Evolutionary conservation across 768 basidiomycete species (phyloP), one percentile per base, ranked within the genome.

Genomic region (Zangia roseola): DNA sequence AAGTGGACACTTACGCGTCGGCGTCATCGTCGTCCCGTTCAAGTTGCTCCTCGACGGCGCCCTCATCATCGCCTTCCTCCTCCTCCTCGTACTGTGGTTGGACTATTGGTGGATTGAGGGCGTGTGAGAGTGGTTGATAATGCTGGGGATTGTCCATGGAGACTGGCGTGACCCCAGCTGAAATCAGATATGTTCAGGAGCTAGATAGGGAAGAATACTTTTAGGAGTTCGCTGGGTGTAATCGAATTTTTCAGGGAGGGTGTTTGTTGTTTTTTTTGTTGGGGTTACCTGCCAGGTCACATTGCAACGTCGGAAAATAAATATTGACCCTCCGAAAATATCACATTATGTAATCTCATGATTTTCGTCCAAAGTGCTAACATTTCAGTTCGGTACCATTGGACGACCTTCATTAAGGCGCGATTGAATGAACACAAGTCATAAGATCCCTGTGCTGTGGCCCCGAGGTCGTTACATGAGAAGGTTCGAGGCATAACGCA

Each of bases 101-200:
- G 23, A 62, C 53, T 49, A 69, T 60, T 24, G 70, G 84, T 0
- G 82, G 83, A 64, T 86, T 74, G 33, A 90, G 74, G 36, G 88
- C 88, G 73, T 88, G 84, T 47, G 87, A 90, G 58, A 90, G 76
- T 23, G 88, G 84, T 53, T 88, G 86, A 70, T 90, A 87, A 54
- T 85, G 84, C 64, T 88, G 86, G 47, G 85, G 84, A 65, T 86
- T 86, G 69, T 87, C 75, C 76, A 78, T 76, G 50, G 20, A 39
- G 28, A n/a, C 24, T 42, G 40, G 14, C 40, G 28, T 46, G 35
- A 43, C 49, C 46, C 42, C 38, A 35, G 20, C 45, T 38, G 30
- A 35, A 49, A 55, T 60, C 54, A 49, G 58, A 60, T 64, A 49
- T 62, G 63, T 48, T 55, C 44, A 54, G 40, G 60, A 56, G 54